phyloP scores from a whole-genome alignment of 345 rosid genomes.

The Lepidium sativum region DNA sequence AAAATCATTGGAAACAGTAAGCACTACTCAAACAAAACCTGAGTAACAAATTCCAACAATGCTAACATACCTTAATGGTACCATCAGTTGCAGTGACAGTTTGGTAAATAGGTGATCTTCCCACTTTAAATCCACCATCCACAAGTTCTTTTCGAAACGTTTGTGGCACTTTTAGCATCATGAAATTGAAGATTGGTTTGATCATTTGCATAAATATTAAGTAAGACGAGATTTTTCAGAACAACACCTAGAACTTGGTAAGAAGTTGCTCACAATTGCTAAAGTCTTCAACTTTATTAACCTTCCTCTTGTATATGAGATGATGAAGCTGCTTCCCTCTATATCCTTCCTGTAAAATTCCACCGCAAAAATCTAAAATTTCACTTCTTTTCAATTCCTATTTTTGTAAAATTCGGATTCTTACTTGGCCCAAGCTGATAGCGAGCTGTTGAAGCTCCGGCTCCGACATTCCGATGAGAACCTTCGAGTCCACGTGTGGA shows the following conservation, averaged over 20 bases:
- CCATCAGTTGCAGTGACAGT: slow-evolving; percentile 87
- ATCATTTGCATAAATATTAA: neutral
- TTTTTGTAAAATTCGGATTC: neutral
- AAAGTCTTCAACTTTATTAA: slow-evolving; percentile 67
- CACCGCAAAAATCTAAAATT: neutral
- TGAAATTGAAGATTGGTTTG: neutral
- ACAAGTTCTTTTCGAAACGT: slow-evolving; percentile 71
- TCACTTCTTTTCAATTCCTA: neutral
- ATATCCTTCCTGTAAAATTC: slow-evolving; percentile 49
- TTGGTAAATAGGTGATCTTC: slow-evolving; percentile 61
- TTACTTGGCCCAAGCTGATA: slow-evolving; percentile 72
- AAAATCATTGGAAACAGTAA: neutral
- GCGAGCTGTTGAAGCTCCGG: slow-evolving; percentile 83
- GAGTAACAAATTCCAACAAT: slow-evolving; percentile 2
- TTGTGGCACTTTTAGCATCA: slow-evolving; percentile 52
- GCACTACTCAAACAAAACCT: neutral
- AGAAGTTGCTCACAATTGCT: slow-evolving; percentile 50
- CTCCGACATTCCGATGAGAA: slow-evolving; percentile 90
- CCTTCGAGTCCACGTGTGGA: slow-evolving; percentile 46
- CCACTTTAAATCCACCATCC: slow-evolving; percentile 81
- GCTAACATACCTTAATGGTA: slow-evolving; percentile 61
- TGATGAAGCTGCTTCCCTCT: slow-evolving; percentile 96
- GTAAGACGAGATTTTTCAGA: neutral
- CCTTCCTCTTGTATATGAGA: slow-evolving; percentile 74
- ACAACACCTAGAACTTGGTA: neutral